phyloP scores from a whole-genome alignment of 2,329 filamentous ascomycete species.

The Elsinoe perseae region DNA sequence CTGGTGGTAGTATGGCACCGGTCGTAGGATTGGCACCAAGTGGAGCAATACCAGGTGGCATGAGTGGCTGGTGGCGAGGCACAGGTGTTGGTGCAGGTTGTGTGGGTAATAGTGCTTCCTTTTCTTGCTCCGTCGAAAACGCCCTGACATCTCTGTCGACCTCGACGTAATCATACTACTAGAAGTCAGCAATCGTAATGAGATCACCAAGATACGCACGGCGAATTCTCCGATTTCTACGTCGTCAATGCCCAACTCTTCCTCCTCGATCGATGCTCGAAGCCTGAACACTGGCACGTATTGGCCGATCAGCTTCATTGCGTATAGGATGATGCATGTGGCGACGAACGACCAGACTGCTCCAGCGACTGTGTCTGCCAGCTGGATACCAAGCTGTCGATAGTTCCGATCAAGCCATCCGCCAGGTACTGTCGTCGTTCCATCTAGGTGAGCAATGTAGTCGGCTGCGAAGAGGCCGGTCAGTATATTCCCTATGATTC shows the following conservation, averaged over 20 bases:
- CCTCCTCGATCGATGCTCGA: constrained; percentile 66
- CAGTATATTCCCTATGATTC: constrained; percentile 68
- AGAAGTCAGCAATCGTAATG: constrained; percentile 1
- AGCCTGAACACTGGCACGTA: constrained; percentile 68
- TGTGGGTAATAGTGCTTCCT: not conserved
- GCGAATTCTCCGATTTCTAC: constrained; percentile 89
- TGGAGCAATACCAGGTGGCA: constrained; percentile 1
- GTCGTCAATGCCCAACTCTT: constrained; percentile 79
- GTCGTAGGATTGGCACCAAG: constrained; percentile 9
- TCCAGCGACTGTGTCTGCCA: constrained; percentile 71
- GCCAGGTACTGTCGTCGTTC: constrained; percentile 52
- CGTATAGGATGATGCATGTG: constrained; percentile 63
- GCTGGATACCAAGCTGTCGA: constrained; percentile 74
- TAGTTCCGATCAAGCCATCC: constrained; percentile 81
- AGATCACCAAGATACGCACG: constrained; percentile 35
- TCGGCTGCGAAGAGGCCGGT: constrained; percentile 79
- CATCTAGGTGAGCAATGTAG: constrained; percentile 59
- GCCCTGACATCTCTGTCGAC: constrained; percentile 59
- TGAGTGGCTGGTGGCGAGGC: not conserved
- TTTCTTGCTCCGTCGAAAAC: not conserved
- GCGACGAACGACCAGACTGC: constrained; percentile 70
- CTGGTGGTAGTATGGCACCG: not conserved
- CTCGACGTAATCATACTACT: constrained; percentile 79
- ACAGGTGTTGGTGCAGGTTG: not conserved
- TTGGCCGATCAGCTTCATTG: constrained; percentile 60